Base-by-base conservation (phyloP, 2,329 filamentous ascomycete species). In the Paecilomyces niveus region DNA sequence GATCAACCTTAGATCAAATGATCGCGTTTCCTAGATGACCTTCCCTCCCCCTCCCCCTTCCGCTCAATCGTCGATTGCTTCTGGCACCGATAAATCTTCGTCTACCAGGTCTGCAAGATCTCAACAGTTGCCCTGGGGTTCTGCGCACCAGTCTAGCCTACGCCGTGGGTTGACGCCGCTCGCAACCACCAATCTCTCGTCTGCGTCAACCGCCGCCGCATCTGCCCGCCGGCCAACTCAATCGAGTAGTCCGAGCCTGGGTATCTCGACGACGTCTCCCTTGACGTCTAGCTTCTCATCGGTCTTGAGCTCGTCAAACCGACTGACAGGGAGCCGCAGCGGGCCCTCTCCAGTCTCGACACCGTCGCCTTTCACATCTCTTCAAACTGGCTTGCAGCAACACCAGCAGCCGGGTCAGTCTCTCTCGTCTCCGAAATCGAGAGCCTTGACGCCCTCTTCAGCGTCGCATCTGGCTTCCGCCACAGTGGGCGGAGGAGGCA, bases 131-230 rank as follows among this genome's bases (percentile, higher is more conserved):
- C 76, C 80, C 72, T 85, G 82, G 82, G 81, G 80, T 76, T 76
- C 80, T 70, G 76, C 77, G 72, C 80, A 80, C 71, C 80, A 81
- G 71, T 78, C 81, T 67, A 78, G 73, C 73, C 74, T 79, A 72
- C 82, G 83, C 70, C 81, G 83, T 74, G 78, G 79, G 67, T 75
- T 82, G 70, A 79, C 83, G 67, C 82, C 83, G 70, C 81, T 85
- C 68, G 80, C 83, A 65, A 84, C 80, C 64, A 78, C 75, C 61
- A 77, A 78, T 66, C 68, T 78, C 62, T 77, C 75, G 58, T 73
- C 70, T 56, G 70, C 72, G 63, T 73, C 76, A 59, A 69, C 68
- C 63, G 66, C 69, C 64, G 71, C 72, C 63, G 75, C 76, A 64
- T 72, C 76, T 61, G 71, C 72, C 64, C 75, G 76, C 70, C 75